phyloP scores from a whole-genome alignment of 1,284 basidiomycete species.

The Kwoniella shivajii region DNA sequence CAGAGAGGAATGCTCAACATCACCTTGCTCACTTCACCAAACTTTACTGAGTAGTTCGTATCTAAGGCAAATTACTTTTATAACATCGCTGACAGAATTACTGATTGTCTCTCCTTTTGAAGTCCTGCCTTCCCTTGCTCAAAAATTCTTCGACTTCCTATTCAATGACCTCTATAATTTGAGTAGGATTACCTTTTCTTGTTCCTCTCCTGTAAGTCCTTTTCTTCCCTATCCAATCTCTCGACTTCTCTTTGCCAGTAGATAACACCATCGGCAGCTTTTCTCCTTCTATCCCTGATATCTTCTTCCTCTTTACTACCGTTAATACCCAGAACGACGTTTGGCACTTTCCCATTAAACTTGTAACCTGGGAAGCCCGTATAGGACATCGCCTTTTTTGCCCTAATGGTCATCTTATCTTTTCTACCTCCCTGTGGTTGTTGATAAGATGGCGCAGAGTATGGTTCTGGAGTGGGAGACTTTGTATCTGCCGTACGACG shows the following conservation, averaged over 20 bases:
- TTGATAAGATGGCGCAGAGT: neutral
- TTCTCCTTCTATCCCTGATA: slow-evolving; percentile 33
- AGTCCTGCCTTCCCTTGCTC: no score
- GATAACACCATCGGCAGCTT: slow-evolving; percentile 39
- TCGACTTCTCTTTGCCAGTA: slow-evolving; percentile 46
- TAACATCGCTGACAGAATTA: no score
- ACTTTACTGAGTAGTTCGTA: no score
- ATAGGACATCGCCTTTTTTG: slow-evolving; percentile 32
- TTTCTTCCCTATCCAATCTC: slow-evolving; percentile 23
- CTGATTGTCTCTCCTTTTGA: no score
- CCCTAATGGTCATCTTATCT: slow-evolving; percentile 17
- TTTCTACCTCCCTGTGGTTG: neutral
- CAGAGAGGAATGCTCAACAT: no score
- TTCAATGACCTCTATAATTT: no score
- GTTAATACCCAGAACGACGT: slow-evolving; percentile 28
- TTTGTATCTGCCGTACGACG: slow-evolving; percentile 19
- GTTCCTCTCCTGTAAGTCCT: no score
- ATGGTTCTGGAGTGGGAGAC: slow-evolving; percentile 8
- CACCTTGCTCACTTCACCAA: no score
- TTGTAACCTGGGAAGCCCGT: slow-evolving; percentile 11
- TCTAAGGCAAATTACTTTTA: no score
- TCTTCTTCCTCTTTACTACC: slow-evolving; percentile 35
- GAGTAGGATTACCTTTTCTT: no score
- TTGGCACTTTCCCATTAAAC: slow-evolving; percentile 13
- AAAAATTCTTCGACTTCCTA: no score